A percentile compares a stretch with the other conserved stretches of the same genome.
phyloP scores from a whole-genome alignment of 257 asterid species.

The Sherardia arvensis region DNA sequence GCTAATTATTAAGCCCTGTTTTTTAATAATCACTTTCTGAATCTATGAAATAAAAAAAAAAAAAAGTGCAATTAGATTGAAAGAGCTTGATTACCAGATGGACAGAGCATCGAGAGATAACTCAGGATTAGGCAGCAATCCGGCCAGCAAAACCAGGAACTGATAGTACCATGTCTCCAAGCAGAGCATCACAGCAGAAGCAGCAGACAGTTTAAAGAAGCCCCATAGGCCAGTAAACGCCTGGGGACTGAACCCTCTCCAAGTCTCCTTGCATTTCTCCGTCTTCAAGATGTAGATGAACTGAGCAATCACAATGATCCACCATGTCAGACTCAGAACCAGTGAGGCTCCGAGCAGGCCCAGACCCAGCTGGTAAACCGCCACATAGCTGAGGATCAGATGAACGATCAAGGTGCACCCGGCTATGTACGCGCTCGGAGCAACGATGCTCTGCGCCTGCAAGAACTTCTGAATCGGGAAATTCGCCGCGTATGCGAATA shows the following conservation, averaged over 20 bases:
- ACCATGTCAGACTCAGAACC: slow-evolving; percentile 3
- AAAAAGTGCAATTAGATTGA: too few relatives aligned
- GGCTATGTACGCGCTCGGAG: slow-evolving; percentile 4
- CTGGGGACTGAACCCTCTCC: not conserved
- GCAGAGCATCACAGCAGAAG: slow-evolving; percentile 5
- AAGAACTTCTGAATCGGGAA: slow-evolving; percentile 2
- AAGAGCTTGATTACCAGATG: slow-evolving; percentile 5
- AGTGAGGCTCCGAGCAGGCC: slow-evolving; percentile 6
- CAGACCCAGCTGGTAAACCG: not conserved
- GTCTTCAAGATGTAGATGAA: not conserved
- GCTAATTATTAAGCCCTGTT: too few relatives aligned
- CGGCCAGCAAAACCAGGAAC: slow-evolving; percentile 3
- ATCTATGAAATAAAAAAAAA: too few relatives aligned
- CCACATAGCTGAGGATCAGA: not conserved
- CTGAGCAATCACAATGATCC: slow-evolving; percentile 2
- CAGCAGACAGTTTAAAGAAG: slow-evolving; percentile 1
- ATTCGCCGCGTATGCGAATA: not conserved
- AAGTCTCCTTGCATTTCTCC: not conserved
- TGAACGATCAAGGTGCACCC: not conserved
- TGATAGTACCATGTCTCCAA: slow-evolving; percentile 6
- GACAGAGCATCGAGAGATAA: not conserved
- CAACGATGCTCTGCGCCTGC: not conserved
- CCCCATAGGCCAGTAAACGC: slow-evolving; percentile 2
- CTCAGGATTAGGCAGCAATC: slow-evolving; percentile 3
- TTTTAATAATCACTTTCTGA: not conserved